Percentiles rank a stretch among this genome's conserved stretches.
These are phyloP conservation scores for Mimosa pudica DNA, from an alignment of 306 rosid species.

Conservation along the genomic window DNA sequence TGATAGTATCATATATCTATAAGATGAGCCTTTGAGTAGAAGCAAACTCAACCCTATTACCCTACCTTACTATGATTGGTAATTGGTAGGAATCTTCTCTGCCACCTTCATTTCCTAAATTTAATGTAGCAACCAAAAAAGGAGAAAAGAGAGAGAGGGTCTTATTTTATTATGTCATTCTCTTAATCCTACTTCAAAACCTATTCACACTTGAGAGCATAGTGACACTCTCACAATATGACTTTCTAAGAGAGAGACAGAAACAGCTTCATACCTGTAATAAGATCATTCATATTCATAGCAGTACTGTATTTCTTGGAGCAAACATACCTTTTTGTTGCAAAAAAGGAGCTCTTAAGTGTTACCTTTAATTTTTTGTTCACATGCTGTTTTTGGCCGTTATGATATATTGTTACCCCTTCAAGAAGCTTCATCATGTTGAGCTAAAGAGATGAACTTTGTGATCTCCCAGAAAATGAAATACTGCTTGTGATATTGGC, in stretches of 20 bases:
- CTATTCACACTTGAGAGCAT: background rate
- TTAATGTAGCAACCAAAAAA: no score
- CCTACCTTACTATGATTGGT: slow-evolving; percentile 20
- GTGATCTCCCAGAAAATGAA: slow-evolving; percentile 7
- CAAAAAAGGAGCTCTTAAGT: slow-evolving; percentile 14
- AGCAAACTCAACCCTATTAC: slow-evolving; percentile 38
- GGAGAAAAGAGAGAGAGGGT: background rate
- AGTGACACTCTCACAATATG: background rate
- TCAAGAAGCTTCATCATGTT: background rate
- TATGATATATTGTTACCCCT: background rate
- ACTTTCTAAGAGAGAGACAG: background rate
- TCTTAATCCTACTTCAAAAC: background rate
- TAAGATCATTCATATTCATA: background rate
- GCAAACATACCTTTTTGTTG: slow-evolving; percentile 3
- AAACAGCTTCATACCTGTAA: background rate
- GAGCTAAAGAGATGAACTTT: slow-evolving; percentile 3
- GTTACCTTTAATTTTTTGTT: background rate
- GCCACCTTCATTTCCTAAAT: background rate
- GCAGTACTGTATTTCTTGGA: background rate
- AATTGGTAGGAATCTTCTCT: background rate
- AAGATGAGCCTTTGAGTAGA: slow-evolving; percentile 38
- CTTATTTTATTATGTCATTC: background rate
- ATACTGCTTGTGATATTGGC: slow-evolving; percentile 72
- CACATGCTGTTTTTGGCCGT: background rate
- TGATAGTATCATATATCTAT: slow-evolving; percentile 18